Evolutionary conservation across 1,139 yeast genomes (phyloP), one percentile per base, ranked within the genome.

Genomic region (Candida smagusa): DNA sequence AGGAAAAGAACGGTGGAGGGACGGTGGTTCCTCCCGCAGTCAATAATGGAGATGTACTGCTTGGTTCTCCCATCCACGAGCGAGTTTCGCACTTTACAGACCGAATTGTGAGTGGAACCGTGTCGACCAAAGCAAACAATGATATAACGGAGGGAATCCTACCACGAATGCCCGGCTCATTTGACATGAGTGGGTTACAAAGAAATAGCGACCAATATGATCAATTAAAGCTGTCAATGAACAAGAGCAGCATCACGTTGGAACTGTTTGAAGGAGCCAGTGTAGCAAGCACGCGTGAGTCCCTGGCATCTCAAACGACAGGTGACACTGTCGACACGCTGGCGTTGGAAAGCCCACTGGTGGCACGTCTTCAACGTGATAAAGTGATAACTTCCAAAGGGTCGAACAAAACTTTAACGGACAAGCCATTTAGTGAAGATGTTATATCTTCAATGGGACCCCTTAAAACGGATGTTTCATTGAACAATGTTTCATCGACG

Each of bases 111-210:
- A 36, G 42, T 22, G 44, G 37, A 9, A 29, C 32, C 9, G 16
- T 26, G 33, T 29, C 37, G 33, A 29, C 37, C 12, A 27, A 27
- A 12, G 26, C 26, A 9, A 12, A 23, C 36, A 31, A 19, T 28
- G 29, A 34, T 25, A 16, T 13, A 28, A 28, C 12, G 28, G 34
- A 31, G 24, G 31, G 24, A 12, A 12, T 42, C 3, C 53, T 79
- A n/a, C 87, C 86, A 8, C 59, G 87, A 34, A 69, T 75, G 57
- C 81, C 83, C 1, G 87, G 80, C 1, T 74, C 82, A 0, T 63
- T 73, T 46, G 74, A 81, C 52, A 81, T 81, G 34, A 73, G 67
- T 42, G 84, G 77, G 1, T 57, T 81, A 34, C 59, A 58, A 35
- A 45, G 46, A 13, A 48, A 53, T 33, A 48, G 50, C 33, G 53